Conservation (phyloP, 73 alveolate species). For the Paramecium pentaurelia region DNA sequence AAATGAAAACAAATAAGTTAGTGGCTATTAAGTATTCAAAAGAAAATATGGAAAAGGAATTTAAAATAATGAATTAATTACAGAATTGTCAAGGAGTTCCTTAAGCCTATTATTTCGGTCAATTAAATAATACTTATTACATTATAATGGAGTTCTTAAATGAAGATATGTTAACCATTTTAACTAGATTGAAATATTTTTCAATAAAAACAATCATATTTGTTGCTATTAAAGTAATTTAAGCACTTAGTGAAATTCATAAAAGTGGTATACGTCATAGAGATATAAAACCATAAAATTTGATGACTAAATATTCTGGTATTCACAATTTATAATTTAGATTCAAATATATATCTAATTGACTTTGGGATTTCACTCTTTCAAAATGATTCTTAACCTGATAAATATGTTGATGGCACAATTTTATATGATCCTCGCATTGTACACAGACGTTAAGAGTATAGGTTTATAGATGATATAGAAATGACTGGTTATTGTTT, state of each 20-base stretch:
- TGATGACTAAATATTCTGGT: not conserved
- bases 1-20: not conserved
- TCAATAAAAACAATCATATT: not conserved
- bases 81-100: not conserved
- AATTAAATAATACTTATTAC: not conserved
- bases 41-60: not conserved
- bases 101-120: not conserved
- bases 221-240: not conserved
- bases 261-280: not conserved
- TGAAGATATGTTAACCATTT: not conserved
- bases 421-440: not conserved
- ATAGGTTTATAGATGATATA: not conserved
- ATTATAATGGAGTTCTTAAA: not conserved
- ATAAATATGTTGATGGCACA: not conserved
- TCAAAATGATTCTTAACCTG: not conserved
- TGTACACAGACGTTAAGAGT: not conserved
- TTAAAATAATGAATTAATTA: not conserved
- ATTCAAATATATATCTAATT: not conserved
- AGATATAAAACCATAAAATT: slow-evolving; percentile 9
- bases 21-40: not conserved
- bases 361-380: not conserved
- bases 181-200: not conserved
- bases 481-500: slow-evolving; percentile 3
- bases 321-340: not conserved
- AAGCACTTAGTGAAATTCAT: not conserved